These are phyloP conservation scores for Aspergillus pseudoterreus DNA, from an alignment of 2,329 filamentous ascomycete species.

Conservation along the genomic window DNA sequence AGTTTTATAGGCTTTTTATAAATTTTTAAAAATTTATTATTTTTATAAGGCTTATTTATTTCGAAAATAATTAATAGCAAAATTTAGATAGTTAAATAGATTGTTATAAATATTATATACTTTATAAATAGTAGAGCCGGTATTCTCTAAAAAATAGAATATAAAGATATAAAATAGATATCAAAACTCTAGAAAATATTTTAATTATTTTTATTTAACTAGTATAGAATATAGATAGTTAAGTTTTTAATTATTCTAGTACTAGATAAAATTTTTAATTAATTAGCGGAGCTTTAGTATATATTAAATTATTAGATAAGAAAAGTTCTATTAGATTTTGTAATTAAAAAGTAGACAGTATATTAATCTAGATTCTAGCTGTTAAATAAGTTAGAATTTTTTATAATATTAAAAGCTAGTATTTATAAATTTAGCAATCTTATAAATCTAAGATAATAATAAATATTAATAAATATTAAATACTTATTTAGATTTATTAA, in stretches of 20 bases:
- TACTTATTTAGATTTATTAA: background rate
- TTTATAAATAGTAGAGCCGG: background rate
- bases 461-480: background rate
- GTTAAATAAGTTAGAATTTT: too few relatives aligned
- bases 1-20: background rate
- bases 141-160: background rate
- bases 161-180: background rate
- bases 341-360: background rate
- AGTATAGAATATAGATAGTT: background rate
- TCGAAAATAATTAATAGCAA: background rate
- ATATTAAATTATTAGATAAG: background rate
- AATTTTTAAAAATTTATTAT: background rate
- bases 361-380: too few relatives aligned
- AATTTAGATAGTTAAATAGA: conserved; percentile 2
- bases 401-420: too few relatives aligned
- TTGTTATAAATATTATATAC: conserved; percentile 3
- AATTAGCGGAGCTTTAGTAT: background rate
- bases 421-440: background rate
- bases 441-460: background rate
- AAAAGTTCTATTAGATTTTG: background rate
- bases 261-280: background rate
- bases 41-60: background rate
- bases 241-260: background rate
- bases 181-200: background rate
- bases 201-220: background rate